Percentiles rank a stretch among this genome's conserved stretches.
Evolutionary conservation across 139 green algal genomes (phyloP).

Genomic region (Prasinococcaceae sp.): DNA sequence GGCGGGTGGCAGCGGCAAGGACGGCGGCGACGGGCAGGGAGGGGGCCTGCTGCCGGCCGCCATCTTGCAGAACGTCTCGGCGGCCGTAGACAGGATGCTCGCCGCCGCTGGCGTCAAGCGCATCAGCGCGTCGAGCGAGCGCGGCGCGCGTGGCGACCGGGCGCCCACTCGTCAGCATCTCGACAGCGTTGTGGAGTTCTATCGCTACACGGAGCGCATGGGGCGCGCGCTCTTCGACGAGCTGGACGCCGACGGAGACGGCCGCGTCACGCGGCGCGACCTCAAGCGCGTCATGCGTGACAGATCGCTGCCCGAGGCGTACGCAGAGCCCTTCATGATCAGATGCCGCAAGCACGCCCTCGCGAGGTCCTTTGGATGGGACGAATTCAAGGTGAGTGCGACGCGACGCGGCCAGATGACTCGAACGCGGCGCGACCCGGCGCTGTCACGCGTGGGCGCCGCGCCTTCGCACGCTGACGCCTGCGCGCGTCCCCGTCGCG

Average conservation of each 20-base stretch:
- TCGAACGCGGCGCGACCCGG: constrained; percentile 40
- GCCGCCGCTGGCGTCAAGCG: no score
- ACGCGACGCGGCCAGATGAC: constrained; percentile 39
- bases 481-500: background rate
- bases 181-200: no score
- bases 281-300: constrained; percentile 32
- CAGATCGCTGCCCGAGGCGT: constrained; percentile 34
- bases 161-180: no score
- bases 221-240: constrained; percentile 39
- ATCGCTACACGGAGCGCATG: no score
- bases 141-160: no score
- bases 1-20: no score
- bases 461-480: constrained; percentile 28
- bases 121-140: no score
- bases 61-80: no score
- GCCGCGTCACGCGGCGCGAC: constrained; percentile 36
- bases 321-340: constrained; percentile 36
- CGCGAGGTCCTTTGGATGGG: constrained; percentile 28
- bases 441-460: constrained; percentile 28
- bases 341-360: constrained; percentile 25
- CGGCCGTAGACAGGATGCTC: no score
- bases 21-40: no score
- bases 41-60: no score
- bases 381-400: constrained; percentile 44
- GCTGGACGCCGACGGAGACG: constrained; percentile 39